Evolutionary conservation across 1,284 basidiomycete genomes (phyloP).

Genomic region (Pseudozyma pruni): DNA sequence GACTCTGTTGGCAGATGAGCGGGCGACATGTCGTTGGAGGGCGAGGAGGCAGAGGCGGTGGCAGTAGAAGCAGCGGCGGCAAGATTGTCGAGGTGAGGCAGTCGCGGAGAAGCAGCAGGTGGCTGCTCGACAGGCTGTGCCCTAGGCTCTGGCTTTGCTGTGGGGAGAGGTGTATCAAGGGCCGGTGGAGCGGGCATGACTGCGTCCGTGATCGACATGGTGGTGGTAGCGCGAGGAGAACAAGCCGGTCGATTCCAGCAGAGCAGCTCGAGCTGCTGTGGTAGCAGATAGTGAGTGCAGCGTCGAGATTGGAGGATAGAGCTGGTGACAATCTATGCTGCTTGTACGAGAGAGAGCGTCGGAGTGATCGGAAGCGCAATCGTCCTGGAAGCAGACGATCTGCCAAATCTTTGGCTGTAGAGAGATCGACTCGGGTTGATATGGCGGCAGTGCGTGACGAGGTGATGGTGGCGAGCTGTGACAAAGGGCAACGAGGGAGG

Average conservation of each 20-base stretch:
- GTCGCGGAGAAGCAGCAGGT: conserved; percentile 9
- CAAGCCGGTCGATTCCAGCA: neutral
- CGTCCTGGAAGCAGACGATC: no score
- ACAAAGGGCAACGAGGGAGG: neutral
- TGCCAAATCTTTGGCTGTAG: no score
- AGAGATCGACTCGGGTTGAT: no score
- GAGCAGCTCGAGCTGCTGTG: neutral
- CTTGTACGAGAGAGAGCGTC: neutral
- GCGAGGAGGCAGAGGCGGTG: conserved; percentile 18
- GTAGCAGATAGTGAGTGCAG: neutral
- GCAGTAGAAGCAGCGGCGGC: conserved; percentile 1
- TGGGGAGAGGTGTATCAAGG: neutral
- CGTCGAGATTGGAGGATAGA: no score
- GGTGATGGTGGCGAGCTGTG: conserved; percentile 4
- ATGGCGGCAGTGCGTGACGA: neutral
- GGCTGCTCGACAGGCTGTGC: neutral
- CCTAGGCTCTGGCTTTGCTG: neutral
- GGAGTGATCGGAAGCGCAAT: no score
- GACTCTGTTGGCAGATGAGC: conserved; percentile 27
- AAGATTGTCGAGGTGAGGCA: conserved; percentile 13
- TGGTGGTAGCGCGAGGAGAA: neutral
- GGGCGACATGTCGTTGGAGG: conserved; percentile 32
- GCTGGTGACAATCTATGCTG: no score
- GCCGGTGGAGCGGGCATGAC: conserved; percentile 6
- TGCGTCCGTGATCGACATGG: conserved; percentile 20